A percentile compares a stretch with the other conserved stretches of the same genome.
phyloP scores from a whole-genome alignment of 2,329 filamentous ascomycete genomes.

The Gnomoniopsis sp. region DNA sequence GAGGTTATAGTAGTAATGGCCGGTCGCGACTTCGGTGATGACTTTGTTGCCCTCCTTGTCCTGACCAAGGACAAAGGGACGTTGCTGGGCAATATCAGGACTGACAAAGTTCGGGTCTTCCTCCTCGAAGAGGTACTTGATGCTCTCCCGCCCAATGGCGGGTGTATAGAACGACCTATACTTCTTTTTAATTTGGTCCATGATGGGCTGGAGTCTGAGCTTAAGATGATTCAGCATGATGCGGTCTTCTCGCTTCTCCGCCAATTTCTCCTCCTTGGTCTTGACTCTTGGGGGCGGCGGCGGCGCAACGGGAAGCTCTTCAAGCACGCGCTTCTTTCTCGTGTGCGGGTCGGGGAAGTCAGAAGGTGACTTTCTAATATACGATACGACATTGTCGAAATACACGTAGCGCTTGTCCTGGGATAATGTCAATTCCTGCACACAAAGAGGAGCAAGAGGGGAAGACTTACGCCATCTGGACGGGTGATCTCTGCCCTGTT shows the following conservation, averaged over 20 bases:
- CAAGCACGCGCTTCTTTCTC: conserved; percentile 81
- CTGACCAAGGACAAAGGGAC: conserved; percentile 75
- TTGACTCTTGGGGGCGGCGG: conserved; percentile 63
- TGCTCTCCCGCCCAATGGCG: conserved; percentile 69
- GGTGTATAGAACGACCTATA: conserved; percentile 86
- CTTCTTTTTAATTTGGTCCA: conserved; percentile 91
- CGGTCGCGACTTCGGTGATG: conserved; percentile 68
- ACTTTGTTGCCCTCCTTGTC: conserved; percentile 78
- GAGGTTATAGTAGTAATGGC: conserved; percentile 92
- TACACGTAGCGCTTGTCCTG: conserved; percentile 69
- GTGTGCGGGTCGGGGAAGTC: conserved; percentile 86
- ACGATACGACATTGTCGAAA: conserved; percentile 70
- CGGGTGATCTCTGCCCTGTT: conserved; percentile 69
- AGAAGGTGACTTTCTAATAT: conserved; percentile 73
- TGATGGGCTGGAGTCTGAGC: conserved; percentile 84
- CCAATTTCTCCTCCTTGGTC: conserved; percentile 76
- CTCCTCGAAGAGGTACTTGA: conserved; percentile 82
- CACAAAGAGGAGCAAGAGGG: neutral
- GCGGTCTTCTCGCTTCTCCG: conserved; percentile 77
- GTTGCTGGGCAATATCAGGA: conserved; percentile 56
- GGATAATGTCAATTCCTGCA: conserved; percentile 1
- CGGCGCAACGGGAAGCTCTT: conserved; percentile 72
- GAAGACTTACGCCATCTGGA: conserved; percentile 57
- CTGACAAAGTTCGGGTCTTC: conserved; percentile 69
- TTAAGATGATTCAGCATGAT: conserved; percentile 84